phyloP scores from a whole-genome alignment of 2,329 filamentous ascomycete species.

The Waltergamsia citrina region DNA sequence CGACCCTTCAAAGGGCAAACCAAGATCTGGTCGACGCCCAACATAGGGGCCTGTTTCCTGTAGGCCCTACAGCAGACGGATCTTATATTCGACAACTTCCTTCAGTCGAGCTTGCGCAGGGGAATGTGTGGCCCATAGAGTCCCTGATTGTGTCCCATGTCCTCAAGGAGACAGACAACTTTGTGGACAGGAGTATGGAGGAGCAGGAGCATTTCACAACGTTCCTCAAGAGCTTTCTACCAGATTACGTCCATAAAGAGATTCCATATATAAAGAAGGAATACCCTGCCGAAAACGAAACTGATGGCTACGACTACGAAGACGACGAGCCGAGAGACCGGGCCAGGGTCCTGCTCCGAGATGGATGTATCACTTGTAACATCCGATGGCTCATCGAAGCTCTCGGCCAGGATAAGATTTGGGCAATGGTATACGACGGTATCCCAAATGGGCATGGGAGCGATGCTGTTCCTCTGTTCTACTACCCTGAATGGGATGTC shows the following conservation, averaged over 20 bases:
- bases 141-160: slow-evolving; percentile 19
- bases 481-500: no score
- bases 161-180: neutral
- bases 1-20: slow-evolving; percentile 15
- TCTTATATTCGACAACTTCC: slow-evolving; percentile 19
- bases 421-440: no score
- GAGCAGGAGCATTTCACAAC: slow-evolving; percentile 18
- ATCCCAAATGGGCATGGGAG: no score
- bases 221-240: no score
- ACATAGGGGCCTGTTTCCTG: slow-evolving; percentile 16
- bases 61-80: slow-evolving; percentile 21
- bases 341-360: slow-evolving; percentile 19
- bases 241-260: no score
- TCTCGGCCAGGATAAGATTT: slow-evolving; percentile 14
- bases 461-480: no score
- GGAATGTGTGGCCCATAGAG: slow-evolving; percentile 16
- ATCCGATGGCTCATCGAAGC: slow-evolving; percentile 25
- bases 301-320: slow-evolving; percentile 16
- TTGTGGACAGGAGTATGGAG: slow-evolving; percentile 15
- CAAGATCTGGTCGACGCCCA: slow-evolving; percentile 13
- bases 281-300: slow-evolving; percentile 18
- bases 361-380: slow-evolving; percentile 26
- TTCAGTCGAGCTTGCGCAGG: slow-evolving; percentile 15
- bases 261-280: no score
- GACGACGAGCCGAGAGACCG: slow-evolving; percentile 17